Percentiles rank a stretch among this genome's conserved stretches.
Evolutionary conservation across 1,284 basidiomycete genomes (phyloP).

Genomic region (Ustilago curta): DNA sequence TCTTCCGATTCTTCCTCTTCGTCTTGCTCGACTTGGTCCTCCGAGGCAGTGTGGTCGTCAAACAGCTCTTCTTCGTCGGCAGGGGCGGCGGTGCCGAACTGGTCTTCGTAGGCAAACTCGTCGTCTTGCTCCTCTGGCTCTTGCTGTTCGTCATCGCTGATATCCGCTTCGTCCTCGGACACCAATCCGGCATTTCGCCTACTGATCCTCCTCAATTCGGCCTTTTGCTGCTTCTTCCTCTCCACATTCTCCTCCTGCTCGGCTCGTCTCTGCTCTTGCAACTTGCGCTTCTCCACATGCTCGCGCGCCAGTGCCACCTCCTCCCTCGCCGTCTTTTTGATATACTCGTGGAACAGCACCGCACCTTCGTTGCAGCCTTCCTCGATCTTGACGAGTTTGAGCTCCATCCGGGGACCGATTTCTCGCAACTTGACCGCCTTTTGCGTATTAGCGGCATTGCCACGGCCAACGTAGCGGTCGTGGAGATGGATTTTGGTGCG

Average conservation of each 20-base stretch:
- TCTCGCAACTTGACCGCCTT: conserved; percentile 92
- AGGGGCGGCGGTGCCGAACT: conserved; percentile 17
- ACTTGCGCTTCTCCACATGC: conserved; percentile 38
- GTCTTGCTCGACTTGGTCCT: conserved; percentile 31
- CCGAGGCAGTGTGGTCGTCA: conserved; percentile 29
- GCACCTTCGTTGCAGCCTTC: conserved; percentile 77
- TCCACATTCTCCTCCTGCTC: conserved; percentile 63
- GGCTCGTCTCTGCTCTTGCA: conserved; percentile 43
- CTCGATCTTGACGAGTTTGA: conserved; percentile 90
- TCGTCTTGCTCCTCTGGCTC: conserved; percentile 51
- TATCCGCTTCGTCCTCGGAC: conserved; percentile 29
- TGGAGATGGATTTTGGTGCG: conserved; percentile 78
- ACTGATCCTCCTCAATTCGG: conserved; percentile 19
- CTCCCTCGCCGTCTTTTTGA: conserved; percentile 50
- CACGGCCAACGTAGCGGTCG: conserved; percentile 92
- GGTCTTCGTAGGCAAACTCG: conserved; percentile 65
- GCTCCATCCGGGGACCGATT: conserved; percentile 93
- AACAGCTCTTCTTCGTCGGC: conserved; percentile 50
- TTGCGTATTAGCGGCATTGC: conserved; percentile 89
- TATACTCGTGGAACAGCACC: conserved; percentile 66
- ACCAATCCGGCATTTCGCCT: conserved; percentile 27
- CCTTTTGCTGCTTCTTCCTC: conserved; percentile 59
- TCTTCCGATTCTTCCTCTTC: conserved; percentile 13
- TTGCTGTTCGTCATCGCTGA: conserved; percentile 16
- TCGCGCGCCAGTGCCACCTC: conserved; percentile 39